Evolutionary conservation across 1,284 basidiomycete species (phyloP).

Genomic region (Fomitopsis palustris): DNA sequence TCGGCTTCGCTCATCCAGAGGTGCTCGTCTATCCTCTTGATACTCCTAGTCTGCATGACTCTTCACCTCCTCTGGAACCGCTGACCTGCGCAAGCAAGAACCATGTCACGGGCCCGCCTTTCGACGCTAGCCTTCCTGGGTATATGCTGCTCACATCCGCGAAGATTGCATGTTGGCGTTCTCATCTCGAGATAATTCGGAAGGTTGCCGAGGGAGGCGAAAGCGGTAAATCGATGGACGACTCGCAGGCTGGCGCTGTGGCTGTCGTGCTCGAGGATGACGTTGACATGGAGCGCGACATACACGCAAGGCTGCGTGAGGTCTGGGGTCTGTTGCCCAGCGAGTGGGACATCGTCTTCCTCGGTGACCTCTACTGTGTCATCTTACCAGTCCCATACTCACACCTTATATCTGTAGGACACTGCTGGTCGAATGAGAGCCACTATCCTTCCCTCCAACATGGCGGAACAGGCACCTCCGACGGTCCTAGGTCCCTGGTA

Average conservation of each 20-base stretch:
- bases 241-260: conserved; percentile 21
- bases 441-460: conserved; percentile 23
- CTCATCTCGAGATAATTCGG: conserved; percentile 58
- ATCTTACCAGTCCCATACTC: background rate
- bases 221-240: background rate
- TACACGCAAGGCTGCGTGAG: conserved; percentile 41
- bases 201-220: conserved; percentile 31
- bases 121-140: conserved; percentile 36
- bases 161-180: conserved; percentile 73
- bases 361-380: conserved; percentile 46
- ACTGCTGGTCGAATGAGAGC: conserved; percentile 71
- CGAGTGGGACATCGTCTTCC: conserved; percentile 74
- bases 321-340: conserved; percentile 57
- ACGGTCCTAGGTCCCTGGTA: background rate
- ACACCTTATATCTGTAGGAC: conserved; percentile 37
- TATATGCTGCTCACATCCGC: conserved; percentile 51
- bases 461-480: background rate
- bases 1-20: background rate
- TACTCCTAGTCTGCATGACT: background rate
- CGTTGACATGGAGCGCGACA: conserved; percentile 72
- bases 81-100: conserved; percentile 51
- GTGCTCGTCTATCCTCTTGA: background rate
- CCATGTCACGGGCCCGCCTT: conserved; percentile 35
- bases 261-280: conserved; percentile 75
- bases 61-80: conserved; percentile 14